Conservation (phyloP, 2,329 filamentous ascomycete genomes). For the Fusarium poae region DNA sequence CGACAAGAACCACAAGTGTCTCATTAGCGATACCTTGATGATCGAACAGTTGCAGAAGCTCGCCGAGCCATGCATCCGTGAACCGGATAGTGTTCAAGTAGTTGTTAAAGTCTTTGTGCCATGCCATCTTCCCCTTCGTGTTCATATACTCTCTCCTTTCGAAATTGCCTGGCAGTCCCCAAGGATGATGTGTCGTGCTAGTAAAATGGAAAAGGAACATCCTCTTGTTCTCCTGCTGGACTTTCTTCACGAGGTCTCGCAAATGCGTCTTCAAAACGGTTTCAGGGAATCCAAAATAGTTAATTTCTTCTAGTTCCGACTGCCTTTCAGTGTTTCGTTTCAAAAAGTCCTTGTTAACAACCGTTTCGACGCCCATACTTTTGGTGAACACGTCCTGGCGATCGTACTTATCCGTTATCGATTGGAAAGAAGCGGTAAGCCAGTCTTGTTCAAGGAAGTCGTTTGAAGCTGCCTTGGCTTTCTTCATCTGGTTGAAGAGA, state of each 20-base stretch:
- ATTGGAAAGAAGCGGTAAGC: slow-evolving; percentile 52
- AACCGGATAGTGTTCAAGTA: slow-evolving; percentile 52
- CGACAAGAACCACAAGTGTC: slow-evolving; percentile 52
- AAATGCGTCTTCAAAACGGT: slow-evolving; percentile 49
- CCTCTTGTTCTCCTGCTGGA: slow-evolving; percentile 49
- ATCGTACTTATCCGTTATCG: slow-evolving; percentile 53
- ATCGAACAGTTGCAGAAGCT: slow-evolving; percentile 50
- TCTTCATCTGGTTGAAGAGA: slow-evolving; percentile 50
- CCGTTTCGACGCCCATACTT: slow-evolving; percentile 50
- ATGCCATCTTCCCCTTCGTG: slow-evolving; percentile 42
- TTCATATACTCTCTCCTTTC: slow-evolving; percentile 32
- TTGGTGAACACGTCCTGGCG: slow-evolving; percentile 51
- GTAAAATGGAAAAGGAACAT: slow-evolving; percentile 54
- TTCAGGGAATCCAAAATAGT: slow-evolving; percentile 54
- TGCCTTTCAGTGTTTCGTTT: slow-evolving; percentile 29
- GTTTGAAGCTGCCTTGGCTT: slow-evolving; percentile 7
- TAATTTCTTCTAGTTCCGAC: slow-evolving; percentile 39
- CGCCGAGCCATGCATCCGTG: slow-evolving; percentile 51
- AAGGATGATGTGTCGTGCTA: slow-evolving; percentile 54
- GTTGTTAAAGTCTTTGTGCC: slow-evolving; percentile 49
- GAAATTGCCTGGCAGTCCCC: slow-evolving; percentile 31
- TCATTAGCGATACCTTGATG: slow-evolving; percentile 51
- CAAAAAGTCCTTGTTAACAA: slow-evolving; percentile 50
- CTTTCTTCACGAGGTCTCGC: slow-evolving; percentile 46
- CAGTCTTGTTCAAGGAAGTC: slow-evolving; percentile 50